Base-by-base conservation (phyloP, 75 land plant genomes). In the Selaginella tamariscina region DNA sequence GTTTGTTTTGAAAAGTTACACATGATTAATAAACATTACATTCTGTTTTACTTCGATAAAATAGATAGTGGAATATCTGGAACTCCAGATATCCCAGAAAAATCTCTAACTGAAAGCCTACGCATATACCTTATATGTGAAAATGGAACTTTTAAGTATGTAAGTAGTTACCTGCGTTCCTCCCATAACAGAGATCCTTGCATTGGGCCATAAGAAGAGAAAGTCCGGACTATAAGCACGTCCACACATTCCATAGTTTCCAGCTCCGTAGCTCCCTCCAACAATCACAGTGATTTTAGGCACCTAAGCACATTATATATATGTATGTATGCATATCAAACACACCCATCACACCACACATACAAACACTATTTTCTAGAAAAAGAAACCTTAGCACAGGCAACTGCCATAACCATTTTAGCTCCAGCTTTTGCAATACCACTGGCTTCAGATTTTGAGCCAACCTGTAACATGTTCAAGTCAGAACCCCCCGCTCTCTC, bases 331-430 rank as follows among this genome's bases (percentile, higher is more conserved):
- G 63, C 63, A 21, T 23, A n/a, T n/a, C n/a, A n/a, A n/a, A n/a
- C n/a, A n/a, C n/a, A n/a, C n/a, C n/a, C 71, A 24, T 31, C 2
- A 11, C 1, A 22, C 20, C 1, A 0, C 1, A 63, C 27, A 2
- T 29, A 68, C 22, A 68, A 66, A 31, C 22, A 70, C 31, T 11
- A 39, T 39, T 39, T 5, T 39, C 49, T 39, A 39, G 39, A 74
- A 60, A 56, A 30, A 27, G 67, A 33, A 30, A 92, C 97, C 96
- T 95, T 95, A 62, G 99, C 85, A 78, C 99, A 95, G 15, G 99
- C 96, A 66, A 95, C 99, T 26, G 99, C 99, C 99, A 95, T 95
- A 56, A 95, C 99, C 99, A 95, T 83, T 71, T 95, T 95, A 54
- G 99, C 99, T 69, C 99, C 99, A 67, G 99, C 84, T 70, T 95